Evolutionary conservation across 2,329 filamentous ascomycete species (phyloP).

Genomic region (Aspergillus neotritici): DNA sequence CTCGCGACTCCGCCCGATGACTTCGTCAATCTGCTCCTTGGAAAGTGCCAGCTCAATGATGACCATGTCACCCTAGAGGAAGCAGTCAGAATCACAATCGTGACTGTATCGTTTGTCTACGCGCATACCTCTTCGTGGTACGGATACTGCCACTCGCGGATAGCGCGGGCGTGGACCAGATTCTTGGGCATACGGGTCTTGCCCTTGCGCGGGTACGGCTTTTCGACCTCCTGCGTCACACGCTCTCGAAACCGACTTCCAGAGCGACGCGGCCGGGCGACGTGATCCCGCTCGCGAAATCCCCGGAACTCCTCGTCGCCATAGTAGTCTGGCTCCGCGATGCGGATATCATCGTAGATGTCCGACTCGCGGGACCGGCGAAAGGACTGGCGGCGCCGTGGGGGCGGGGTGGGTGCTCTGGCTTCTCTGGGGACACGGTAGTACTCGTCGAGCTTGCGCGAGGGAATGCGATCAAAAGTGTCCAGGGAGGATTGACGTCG

Average conservation of each 20-base stretch:
- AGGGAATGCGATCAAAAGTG: conserved; percentile 74
- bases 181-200: conserved; percentile 82
- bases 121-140: conserved; percentile 73
- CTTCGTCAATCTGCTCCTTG: conserved; percentile 84
- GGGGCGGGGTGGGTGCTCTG: conserved; percentile 59
- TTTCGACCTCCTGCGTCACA: conserved; percentile 31
- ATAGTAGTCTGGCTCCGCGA: conserved; percentile 62
- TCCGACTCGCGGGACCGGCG: conserved; percentile 55
- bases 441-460: conserved; percentile 45
- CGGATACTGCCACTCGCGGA: conserved; percentile 79
- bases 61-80: conserved; percentile 64
- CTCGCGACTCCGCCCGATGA: conserved; percentile 75
- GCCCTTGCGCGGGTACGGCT: conserved; percentile 68
- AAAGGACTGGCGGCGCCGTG: conserved; percentile 42
- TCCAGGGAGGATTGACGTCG: conserved; percentile 84
- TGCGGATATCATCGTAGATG: conserved; percentile 60
- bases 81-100: conserved; percentile 9
- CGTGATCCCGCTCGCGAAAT: conserved; percentile 56
- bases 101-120: not conserved
- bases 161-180: conserved; percentile 71
- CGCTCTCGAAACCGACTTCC: conserved; percentile 32
- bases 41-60: conserved; percentile 79
- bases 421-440: conserved; percentile 41
- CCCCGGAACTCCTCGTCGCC: conserved; percentile 67
- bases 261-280: conserved; percentile 47